Base-by-base conservation (phyloP, 2,329 filamentous ascomycete genomes). In the Fusarium sp. region DNA sequence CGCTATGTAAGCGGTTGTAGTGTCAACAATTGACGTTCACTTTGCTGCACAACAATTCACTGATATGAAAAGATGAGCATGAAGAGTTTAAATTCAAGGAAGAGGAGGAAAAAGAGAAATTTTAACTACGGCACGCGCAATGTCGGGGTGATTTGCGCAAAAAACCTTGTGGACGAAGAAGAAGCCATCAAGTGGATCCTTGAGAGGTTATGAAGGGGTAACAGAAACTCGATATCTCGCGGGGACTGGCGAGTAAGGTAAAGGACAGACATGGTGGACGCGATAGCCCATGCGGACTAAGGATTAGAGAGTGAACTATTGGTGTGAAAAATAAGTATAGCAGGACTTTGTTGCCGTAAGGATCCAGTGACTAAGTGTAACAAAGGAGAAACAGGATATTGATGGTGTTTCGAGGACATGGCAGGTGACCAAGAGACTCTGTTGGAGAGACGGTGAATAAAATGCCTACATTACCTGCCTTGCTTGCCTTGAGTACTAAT, bases 101-200 rank as follows among this genome's bases (percentile, higher is more conserved):
- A 52, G 36, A 53, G 22, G 40, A 66, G 26, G 40, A 57, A 53
- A 38, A 6, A 6, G 43, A 62, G 38, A 61, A 60, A 69, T 60
- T 62, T 59, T 64, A 63, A 57, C 36, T 39, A 44, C 34, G 42
- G 60, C 59, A 69, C 31, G 49, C 53, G 55, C 53, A 62, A 69
- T 40, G 57, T 52, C 62, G 52, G 60, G 55, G 55, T 43, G 53
- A 60, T 60, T 65, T 57, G 43, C 57, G 52, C 53, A 43, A 46
- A 66, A 67, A 71, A 73, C 53, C 59, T 69, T 73, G 63, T 65
- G 60, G 63, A 70, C 57, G 52, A 64, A 53, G 69, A 62, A 45
- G 66, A 73, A 69, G 67, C 50, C 62, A 69, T 70, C 69, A 73
- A 74, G 75, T 77, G 73, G 75, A 77, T 73, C 74, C 72, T 45